phyloP scores from a whole-genome alignment of 495 filamentous ascomycete genomes.

The Penicillium cinerascens region DNA sequence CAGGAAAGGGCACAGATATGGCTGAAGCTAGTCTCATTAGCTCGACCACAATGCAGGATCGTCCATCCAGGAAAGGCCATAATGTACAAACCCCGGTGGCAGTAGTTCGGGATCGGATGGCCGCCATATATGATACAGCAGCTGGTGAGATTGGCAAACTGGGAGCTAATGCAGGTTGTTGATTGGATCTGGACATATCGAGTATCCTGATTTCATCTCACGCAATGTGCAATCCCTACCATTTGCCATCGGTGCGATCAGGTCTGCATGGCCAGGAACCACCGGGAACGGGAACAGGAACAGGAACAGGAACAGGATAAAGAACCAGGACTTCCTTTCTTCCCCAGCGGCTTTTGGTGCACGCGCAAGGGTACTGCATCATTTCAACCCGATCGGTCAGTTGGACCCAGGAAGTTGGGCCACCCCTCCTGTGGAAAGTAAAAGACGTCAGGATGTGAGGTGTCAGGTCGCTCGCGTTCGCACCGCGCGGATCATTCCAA shows the following conservation, averaged over 20 bases:
- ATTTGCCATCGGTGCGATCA: slow-evolving; percentile 10
- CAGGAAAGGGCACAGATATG: slow-evolving; percentile 16
- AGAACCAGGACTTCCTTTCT: background rate
- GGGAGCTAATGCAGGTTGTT: background rate
- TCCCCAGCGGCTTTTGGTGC: slow-evolving; percentile 2
- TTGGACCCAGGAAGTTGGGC: slow-evolving; percentile 3
- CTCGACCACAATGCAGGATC: slow-evolving; percentile 1
- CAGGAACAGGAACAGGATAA: background rate
- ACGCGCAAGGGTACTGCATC: slow-evolving; percentile 6
- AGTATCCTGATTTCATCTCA: background rate
- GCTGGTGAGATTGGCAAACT: slow-evolving; percentile 16
- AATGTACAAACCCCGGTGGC: slow-evolving; percentile 1
- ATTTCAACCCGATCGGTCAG: background rate
- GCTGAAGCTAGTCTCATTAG: slow-evolving; percentile 22
- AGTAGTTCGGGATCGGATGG: slow-evolving; percentile 11
- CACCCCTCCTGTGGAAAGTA: slow-evolving; percentile 7
- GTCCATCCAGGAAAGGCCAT: background rate
- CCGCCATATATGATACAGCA: slow-evolving; percentile 31
- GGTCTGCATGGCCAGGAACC: slow-evolving; percentile 11
- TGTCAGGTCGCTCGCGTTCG: slow-evolving; percentile 14
- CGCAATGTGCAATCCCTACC: background rate
- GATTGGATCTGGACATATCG: slow-evolving; percentile 5
- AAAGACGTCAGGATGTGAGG: slow-evolving; percentile 23
- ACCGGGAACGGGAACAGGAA: background rate
- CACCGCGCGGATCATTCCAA: slow-evolving; percentile 16